Percentiles rank a stretch among this genome's conserved stretches.
Evolutionary conservation across 441 rosid genomes (phyloP).

Genomic region (Macaranga tanarius): DNA sequence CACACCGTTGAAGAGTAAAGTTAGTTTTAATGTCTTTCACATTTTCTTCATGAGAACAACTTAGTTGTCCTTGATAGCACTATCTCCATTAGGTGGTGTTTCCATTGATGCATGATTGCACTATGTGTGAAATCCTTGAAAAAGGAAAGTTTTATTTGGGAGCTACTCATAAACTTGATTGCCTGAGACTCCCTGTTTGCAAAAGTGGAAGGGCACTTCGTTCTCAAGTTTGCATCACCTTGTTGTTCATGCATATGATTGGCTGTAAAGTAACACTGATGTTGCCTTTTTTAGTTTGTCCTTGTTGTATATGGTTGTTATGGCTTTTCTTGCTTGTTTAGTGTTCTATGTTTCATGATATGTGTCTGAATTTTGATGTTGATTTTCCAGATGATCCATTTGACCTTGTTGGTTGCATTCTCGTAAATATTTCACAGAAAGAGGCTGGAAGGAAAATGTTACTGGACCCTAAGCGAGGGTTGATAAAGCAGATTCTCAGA

Average conservation of each 20-base stretch:
- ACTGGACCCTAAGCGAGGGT: conserved; percentile 71
- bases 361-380: conserved; percentile 26
- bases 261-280: neutral
- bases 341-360: conserved; percentile 8
- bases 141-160: neutral
- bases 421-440: conserved; percentile 84
- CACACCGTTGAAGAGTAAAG: neutral
- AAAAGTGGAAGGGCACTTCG: neutral
- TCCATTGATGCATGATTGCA: neutral
- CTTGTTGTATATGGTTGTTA: conserved; percentile 1
- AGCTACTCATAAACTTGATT: neutral
- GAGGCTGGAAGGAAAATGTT: conserved; percentile 76
- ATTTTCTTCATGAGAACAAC: conserved; percentile 1
- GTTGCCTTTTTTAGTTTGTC: neutral
- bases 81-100: neutral
- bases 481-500: conserved; percentile 76
- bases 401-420: conserved; percentile 89
- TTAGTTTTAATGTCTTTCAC: neutral
- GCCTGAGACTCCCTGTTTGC: neutral
- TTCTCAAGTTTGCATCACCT: conserved; percentile 13
- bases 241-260: conserved; percentile 4
- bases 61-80: neutral
- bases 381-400: conserved; percentile 72
- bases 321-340: neutral
- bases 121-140: neutral